phyloP scores from a whole-genome alignment of 2,329 filamentous ascomycete genomes.

The Beauveria sp. region DNA sequence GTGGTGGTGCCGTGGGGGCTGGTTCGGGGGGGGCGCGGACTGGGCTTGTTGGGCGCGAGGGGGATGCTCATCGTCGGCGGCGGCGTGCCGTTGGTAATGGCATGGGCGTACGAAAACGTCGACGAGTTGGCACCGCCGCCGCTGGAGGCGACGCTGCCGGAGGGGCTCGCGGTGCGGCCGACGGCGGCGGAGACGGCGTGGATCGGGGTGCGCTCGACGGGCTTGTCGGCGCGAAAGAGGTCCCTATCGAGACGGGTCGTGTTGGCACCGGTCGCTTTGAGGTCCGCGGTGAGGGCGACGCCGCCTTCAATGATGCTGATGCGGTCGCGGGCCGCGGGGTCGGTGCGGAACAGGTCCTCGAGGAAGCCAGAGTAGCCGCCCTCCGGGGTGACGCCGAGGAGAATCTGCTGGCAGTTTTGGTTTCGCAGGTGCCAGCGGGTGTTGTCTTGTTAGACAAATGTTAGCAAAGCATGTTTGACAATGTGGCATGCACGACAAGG shows the following conservation, averaged over 20 bases:
- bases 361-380: slow-evolving; percentile 53
- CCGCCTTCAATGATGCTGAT: slow-evolving; percentile 48
- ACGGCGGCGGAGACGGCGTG: slow-evolving; percentile 11
- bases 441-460: slow-evolving; percentile 29
- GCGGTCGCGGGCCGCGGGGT: slow-evolving; percentile 33
- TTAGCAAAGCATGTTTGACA: neutral
- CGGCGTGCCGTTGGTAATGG: slow-evolving; percentile 34
- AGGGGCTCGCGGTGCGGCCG: slow-evolving; percentile 12
- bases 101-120: slow-evolving; percentile 28
- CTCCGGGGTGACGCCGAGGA: slow-evolving; percentile 56
- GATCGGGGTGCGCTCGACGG: slow-evolving; percentile 29
- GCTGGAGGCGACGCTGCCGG: slow-evolving; percentile 34
- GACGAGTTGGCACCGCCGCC: slow-evolving; percentile 23
- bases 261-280: slow-evolving; percentile 38
- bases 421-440: slow-evolving; percentile 52
- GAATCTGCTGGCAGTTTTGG: slow-evolving; percentile 52
- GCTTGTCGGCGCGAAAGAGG: slow-evolving; percentile 48
- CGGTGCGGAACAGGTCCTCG: slow-evolving; percentile 44
- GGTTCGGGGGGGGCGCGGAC: slow-evolving; percentile 7
- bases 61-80: slow-evolving; percentile 36
- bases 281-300: slow-evolving; percentile 39
- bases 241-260: slow-evolving; percentile 37
- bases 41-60: slow-evolving; percentile 25
- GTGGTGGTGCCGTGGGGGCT: neutral
- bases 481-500: neutral